Base-by-base conservation (phyloP, 176 grass and related monocot species). In the Zizania latifolia region DNA sequence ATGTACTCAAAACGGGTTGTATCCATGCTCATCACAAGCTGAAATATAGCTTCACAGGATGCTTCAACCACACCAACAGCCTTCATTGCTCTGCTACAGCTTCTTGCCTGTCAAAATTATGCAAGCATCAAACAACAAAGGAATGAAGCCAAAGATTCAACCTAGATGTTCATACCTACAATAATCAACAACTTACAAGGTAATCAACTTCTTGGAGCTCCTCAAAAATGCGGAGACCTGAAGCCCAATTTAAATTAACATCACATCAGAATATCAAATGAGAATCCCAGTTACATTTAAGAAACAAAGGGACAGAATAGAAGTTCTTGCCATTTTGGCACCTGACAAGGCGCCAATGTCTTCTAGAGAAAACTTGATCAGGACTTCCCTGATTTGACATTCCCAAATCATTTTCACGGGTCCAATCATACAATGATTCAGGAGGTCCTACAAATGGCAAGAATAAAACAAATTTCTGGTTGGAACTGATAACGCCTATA, bases 1-100 rank as follows among this genome's bases (percentile, higher is more conserved):
- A 71, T 65, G 31, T 94, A 98, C 94, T 98, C 94, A 89, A 85
- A 98, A 40, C 94, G 94, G 55, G 71, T 88, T 58, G 86, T 92
- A 77, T 93, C 88, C 91, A 94, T 98, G 82, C 90, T 87, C 94
- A 98, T 98, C 38, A 98, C 86, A 75, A 94, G 91, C 81, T 98
- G 88, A 83, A 98, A 98, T 81, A 98, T 88, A 70, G 91, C 91
- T 58, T 98, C 91, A 71, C 94, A 98, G 22, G 94, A 88, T 14
- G 94, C 94, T 63, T 98, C 94, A 46, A 98, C 86, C 7, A 94
- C 91, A 35, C 94, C 91, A 76, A 98, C 94, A 81, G 94, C 94
- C 85, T 89, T 98, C 94, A 98, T 98, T 85, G 94, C 91, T 87
- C 79, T 89, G 69, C 94, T 91, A 84, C 94, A 98, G 55, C 91